phyloP scores from a whole-genome alignment of 2,329 filamentous ascomycete species.

The Aspergillus sp. region DNA sequence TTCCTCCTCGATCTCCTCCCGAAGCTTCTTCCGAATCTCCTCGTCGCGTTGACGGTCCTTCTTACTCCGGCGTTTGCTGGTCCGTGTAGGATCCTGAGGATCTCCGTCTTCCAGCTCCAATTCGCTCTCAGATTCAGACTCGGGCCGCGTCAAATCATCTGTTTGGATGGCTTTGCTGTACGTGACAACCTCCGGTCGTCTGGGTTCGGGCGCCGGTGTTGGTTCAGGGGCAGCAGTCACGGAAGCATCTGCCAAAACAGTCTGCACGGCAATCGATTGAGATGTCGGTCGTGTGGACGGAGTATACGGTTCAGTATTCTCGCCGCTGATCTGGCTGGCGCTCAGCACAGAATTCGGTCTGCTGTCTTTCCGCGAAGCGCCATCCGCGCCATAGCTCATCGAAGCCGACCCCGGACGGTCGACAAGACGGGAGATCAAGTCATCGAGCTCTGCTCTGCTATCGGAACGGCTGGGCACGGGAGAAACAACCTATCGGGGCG shows the following conservation, averaged over 20 bases:
- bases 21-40: slow-evolving; percentile 73
- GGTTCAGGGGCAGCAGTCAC: slow-evolving; percentile 71
- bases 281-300: slow-evolving; percentile 34
- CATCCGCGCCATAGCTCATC: slow-evolving; percentile 43
- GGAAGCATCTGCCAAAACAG: slow-evolving; percentile 59
- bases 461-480: slow-evolving; percentile 62
- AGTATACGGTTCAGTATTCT: slow-evolving; percentile 40
- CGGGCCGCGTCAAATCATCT: slow-evolving; percentile 56
- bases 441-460: slow-evolving; percentile 65
- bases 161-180: slow-evolving; percentile 98
- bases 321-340: slow-evolving; percentile 69
- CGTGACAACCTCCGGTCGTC: slow-evolving; percentile 64
- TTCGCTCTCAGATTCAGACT: slow-evolving; percentile 46
- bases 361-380: slow-evolving; percentile 49
- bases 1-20: slow-evolving; percentile 88
- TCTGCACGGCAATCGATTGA: slow-evolving; percentile 53
- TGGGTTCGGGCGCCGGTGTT: slow-evolving; percentile 47
- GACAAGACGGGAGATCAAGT: slow-evolving; percentile 74
- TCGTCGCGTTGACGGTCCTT: slow-evolving; percentile 78
- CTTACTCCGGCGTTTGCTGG: slow-evolving; percentile 63
- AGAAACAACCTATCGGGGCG: slow-evolving; percentile 50
- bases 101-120: slow-evolving; percentile 59
- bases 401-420: slow-evolving; percentile 67
- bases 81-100: slow-evolving; percentile 45
- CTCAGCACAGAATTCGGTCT: slow-evolving; percentile 81